A percentile compares a stretch with the other conserved stretches of the same genome.
Evolutionary conservation across 2,329 filamentous ascomycete genomes (phyloP).

Genomic region (Nannizziopsis barbatae): DNA sequence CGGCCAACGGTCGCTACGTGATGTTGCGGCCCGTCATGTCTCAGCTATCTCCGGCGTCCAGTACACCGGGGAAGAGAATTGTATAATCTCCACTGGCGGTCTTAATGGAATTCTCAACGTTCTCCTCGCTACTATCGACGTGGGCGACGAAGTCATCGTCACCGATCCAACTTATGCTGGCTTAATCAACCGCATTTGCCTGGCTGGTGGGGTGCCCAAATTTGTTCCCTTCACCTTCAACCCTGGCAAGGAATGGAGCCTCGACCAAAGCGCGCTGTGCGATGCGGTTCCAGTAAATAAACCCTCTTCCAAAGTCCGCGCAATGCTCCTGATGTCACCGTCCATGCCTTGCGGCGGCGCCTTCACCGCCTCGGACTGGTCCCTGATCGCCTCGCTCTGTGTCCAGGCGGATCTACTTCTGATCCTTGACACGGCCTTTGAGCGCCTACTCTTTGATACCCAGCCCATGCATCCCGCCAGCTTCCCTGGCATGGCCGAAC

Average conservation of each 20-base stretch:
- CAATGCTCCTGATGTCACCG: conserved; percentile 8
- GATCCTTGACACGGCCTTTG: conserved; percentile 7
- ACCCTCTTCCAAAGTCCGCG: neutral
- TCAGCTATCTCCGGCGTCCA: conserved; percentile 1
- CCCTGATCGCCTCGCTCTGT: conserved; percentile 3
- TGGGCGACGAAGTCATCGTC: conserved; percentile 9
- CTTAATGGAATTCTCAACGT: conserved; percentile 9
- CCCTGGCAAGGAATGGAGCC: conserved; percentile 3
- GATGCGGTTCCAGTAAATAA: neutral
- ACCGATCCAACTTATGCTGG: conserved; percentile 10
- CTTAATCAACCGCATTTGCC: conserved; percentile 5
- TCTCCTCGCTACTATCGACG: conserved; percentile 7
- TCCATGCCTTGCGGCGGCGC: conserved; percentile 2
- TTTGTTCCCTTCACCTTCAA: conserved; percentile 10
- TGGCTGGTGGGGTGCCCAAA: conserved; percentile 5
- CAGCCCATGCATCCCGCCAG: conserved; percentile 2
- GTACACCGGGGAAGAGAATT: conserved; percentile 4
- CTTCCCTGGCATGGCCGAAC: conserved; percentile 4
- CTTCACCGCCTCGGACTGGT: conserved; percentile 2
- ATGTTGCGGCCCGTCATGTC: conserved; percentile 5
- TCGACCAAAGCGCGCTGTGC: conserved; percentile 4
- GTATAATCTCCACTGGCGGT: conserved; percentile 5
- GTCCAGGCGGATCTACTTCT: conserved; percentile 3
- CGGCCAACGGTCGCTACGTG: conserved; percentile 4
- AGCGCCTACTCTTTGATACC: conserved; percentile 4